Conservation (phyloP, 2,329 filamentous ascomycete species). For the Tetracladium maxilliforme region DNA sequence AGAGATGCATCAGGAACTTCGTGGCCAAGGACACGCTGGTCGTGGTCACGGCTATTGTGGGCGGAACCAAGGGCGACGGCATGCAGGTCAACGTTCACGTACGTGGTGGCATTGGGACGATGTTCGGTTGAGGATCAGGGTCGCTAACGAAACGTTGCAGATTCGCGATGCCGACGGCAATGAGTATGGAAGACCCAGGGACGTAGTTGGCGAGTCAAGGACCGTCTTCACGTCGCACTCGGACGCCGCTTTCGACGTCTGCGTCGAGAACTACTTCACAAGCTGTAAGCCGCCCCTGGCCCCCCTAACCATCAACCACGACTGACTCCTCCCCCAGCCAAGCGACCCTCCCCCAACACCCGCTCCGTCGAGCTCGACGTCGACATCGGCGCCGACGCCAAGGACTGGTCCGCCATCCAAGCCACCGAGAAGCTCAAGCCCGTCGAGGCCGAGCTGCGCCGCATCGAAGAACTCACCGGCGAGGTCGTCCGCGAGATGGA, state of each 20-base stretch:
- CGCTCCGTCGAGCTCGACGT: conserved; percentile 43
- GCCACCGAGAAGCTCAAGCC: conserved; percentile 96
- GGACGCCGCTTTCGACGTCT: conserved; percentile 90
- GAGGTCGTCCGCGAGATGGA: conserved; percentile 95
- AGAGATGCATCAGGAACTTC: conserved; percentile 94
- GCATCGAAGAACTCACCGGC: conserved; percentile 77
- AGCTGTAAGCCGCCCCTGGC: conserved; percentile 38
- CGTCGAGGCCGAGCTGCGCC: conserved; percentile 83
- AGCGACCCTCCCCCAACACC: conserved; percentile 20
- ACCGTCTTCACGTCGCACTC: conserved; percentile 88
- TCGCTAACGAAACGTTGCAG: conserved; percentile 37
- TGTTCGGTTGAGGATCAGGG: not conserved
- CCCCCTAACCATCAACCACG: conserved; percentile 1
- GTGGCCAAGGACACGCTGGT: conserved; percentile 84
- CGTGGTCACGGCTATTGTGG: conserved; percentile 81
- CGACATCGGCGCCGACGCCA: conserved; percentile 39
- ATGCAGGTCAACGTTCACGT: conserved; percentile 92
- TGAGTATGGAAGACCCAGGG: conserved; percentile 83
- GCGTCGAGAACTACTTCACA: conserved; percentile 75
- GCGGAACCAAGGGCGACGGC: conserved; percentile 79
- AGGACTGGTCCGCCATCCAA: conserved; percentile 95
- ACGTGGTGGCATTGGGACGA: conserved; percentile 25
- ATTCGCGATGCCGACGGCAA: conserved; percentile 93
- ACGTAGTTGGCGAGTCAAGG: conserved; percentile 81
- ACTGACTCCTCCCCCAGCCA: conserved; percentile 1